Conservation (phyloP, 306 rosid genomes). For the Benincasa hispida region DNA sequence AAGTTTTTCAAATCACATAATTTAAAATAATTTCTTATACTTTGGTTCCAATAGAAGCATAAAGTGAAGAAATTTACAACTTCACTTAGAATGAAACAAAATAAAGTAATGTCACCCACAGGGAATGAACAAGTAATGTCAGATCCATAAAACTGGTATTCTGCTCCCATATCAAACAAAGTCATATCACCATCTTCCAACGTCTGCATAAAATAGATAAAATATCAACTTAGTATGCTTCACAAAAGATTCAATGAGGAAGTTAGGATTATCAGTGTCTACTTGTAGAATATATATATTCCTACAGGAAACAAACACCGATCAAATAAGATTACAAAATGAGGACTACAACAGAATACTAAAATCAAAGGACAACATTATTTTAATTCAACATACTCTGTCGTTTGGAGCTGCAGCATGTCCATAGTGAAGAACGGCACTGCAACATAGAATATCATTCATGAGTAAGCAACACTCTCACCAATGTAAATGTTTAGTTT, state of each 20-base stretch:
- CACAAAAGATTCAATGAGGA: neutral
- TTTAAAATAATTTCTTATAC: neutral
- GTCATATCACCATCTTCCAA: constrained; percentile 87
- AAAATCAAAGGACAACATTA: constrained; percentile 1
- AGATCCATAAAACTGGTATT: constrained; percentile 83
- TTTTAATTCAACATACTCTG: constrained; percentile 30
- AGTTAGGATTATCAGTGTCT: neutral
- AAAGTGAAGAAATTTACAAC: neutral
- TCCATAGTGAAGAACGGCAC: constrained; percentile 87
- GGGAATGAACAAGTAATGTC: constrained; percentile 95
- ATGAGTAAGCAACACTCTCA: constrained; percentile 6
- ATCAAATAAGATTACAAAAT: too few relatives aligned
- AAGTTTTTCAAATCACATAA: neutral
- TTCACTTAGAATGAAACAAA: neutral
- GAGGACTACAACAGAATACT: neutral
- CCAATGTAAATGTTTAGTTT: neutral
- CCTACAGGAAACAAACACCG: too few relatives aligned
- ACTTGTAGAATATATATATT: neutral
- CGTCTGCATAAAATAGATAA: constrained; percentile 31
- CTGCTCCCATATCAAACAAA: constrained; percentile 97
- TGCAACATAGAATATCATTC: constrained; percentile 24
- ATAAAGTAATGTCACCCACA: constrained; percentile 35
- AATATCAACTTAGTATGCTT: neutral
- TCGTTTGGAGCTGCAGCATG: constrained; percentile 97
- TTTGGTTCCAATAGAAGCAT: neutral